phyloP scores from a whole-genome alignment of 768 basidiomycete genomes.

The Pisolithus tinctorius region DNA sequence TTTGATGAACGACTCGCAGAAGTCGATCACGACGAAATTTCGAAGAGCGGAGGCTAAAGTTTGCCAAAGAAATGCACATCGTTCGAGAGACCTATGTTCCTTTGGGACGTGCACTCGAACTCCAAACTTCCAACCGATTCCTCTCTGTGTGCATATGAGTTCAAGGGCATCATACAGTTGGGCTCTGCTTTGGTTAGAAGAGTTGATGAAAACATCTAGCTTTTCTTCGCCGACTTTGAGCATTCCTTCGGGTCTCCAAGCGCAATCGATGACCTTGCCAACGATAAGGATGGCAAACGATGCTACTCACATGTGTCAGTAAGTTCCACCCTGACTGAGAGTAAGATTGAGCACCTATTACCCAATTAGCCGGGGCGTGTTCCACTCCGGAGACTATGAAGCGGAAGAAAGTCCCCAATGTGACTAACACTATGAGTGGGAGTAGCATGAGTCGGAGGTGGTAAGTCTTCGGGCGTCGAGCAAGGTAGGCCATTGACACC shows the following conservation, averaged over 20 bases:
- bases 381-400: conserved; percentile 49
- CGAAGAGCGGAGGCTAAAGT: conserved; percentile 46
- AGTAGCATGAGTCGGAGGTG: conserved; percentile 54
- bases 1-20: conserved; percentile 58
- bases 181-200: conserved; percentile 6
- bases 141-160: conserved; percentile 51
- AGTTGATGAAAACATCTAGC: conserved; percentile 33
- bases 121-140: conserved; percentile 67
- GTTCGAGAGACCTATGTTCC: conserved; percentile 44
- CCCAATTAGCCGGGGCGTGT: conserved; percentile 63
- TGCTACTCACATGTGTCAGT: conserved; percentile 18
- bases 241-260: conserved; percentile 56
- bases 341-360: conserved; percentile 39
- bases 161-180: conserved; percentile 61
- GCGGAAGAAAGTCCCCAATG: conserved; percentile 50
- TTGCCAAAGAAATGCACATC: conserved; percentile 47
- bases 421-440: conserved; percentile 45
- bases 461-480: conserved; percentile 60
- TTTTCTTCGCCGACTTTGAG: conserved; percentile 57
- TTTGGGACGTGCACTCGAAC: conserved; percentile 48
- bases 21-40: conserved; percentile 54
- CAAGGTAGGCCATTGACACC: conserved; percentile 64
- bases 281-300: conserved; percentile 47
- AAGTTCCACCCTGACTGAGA: not conserved
- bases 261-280: conserved; percentile 53